Base-by-base conservation (phyloP, 306 rosid species). In the Medicago ruthenica region DNA sequence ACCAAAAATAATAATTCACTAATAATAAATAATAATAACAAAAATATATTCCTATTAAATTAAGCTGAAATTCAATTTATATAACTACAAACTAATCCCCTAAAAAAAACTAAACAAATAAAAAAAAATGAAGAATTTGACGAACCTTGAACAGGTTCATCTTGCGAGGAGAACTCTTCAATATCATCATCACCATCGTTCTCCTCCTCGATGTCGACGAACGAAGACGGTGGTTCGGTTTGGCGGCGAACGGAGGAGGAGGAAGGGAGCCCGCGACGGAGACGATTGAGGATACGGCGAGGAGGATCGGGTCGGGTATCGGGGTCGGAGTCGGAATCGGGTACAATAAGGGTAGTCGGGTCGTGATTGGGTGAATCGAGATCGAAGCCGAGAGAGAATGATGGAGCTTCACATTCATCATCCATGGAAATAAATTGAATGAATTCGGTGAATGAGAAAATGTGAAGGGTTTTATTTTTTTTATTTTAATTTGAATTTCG, bases 341-440 rank as follows among this genome's bases (percentile, higher is more conserved):
- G 14, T 54, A 58, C 64, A 6, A 12, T 24, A 5, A 58, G 39
- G 9, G 16, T n/a, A 1, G 8, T 67, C 39, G 81, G 17, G 3
- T 76, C 79, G 3, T 55, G 82, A 3, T 61, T 31, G 73, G 63
- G 70, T 17, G 85, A 77, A 27, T 6, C 7, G 67, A 83, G 13
- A 64, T 90, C 96, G 75, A 91, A 63, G 6, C 97, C 97, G 15
- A 93, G 92, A 74, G 98, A 93, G 84, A 93, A 93, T 0, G 98
- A 89, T 1, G 98, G 98, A 68, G 81, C 72, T 44, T 85, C 94
- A 15, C 48, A 86, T 59, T 85, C 87, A 41, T 80, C 91, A 41
- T 80, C 91, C 98, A 93, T 93, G 12, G 81, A 68, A 60, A 15
- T 15, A 45, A 45, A 4, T 27, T 39, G 31, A 27, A 27, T 67